These are phyloP conservation scores for Millerago galiae DNA, from an alignment of 805 yeast species.

Conservation along the genomic window DNA sequence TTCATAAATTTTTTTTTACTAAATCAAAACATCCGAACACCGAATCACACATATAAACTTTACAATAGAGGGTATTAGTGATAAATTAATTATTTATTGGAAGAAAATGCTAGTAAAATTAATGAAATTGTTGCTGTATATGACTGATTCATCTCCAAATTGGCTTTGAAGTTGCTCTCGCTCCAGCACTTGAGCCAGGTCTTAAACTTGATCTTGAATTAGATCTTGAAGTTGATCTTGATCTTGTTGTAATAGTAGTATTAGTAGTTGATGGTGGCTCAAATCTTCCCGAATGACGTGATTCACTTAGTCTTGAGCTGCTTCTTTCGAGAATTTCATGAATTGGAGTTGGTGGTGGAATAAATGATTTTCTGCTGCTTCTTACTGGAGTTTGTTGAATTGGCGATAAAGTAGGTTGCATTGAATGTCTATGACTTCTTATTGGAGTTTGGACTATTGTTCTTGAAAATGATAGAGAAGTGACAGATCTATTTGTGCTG, in stretches of 20 bases:
- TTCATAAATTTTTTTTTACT: constrained; percentile 1
- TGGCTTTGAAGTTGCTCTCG: constrained; percentile 4
- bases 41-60: too few species aligned
- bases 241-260: constrained; percentile 3
- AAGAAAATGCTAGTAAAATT: not conserved
- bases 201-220: constrained; percentile 2
- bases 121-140: not conserved
- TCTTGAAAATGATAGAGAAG: constrained; percentile 17
- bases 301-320: constrained; percentile 9
- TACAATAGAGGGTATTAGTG: too few species aligned
- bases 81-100: not conserved
- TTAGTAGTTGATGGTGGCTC: not conserved
- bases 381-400: constrained; percentile 21
- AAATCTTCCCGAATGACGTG: constrained; percentile 4
- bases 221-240: constrained; percentile 1
- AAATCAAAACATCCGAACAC: constrained; percentile 1
- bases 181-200: constrained; percentile 7
- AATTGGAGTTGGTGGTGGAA: constrained; percentile 25
- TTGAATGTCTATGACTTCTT: constrained; percentile 14
- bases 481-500: constrained; percentile 12
- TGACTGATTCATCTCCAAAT: constrained; percentile 4
- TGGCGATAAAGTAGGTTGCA: constrained; percentile 5
- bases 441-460: constrained; percentile 2
- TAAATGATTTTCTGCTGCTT: constrained; percentile 12
- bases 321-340: constrained; percentile 17